phyloP scores from a whole-genome alignment of 176 grass and related monocot species.

The Alopecurus myosuroides region DNA sequence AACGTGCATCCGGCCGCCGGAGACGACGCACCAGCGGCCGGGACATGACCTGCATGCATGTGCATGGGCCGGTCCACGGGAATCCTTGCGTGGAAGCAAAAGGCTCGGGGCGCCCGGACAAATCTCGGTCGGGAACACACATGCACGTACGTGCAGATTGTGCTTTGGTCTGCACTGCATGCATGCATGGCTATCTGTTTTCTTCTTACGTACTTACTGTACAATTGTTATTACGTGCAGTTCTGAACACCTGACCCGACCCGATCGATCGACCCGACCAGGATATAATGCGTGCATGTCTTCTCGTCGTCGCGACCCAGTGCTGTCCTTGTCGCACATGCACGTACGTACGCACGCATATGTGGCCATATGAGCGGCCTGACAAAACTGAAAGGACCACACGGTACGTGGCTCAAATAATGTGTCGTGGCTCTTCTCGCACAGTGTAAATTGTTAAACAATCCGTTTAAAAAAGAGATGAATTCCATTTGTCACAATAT shows the following conservation, averaged over 20 bases:
- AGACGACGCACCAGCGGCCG: neutral
- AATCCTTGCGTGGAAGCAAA: conserved; percentile 2
- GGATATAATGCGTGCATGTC: no score
- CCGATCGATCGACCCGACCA: no score
- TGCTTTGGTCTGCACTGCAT: neutral
- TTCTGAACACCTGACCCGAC: neutral
- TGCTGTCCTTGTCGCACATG: neutral
- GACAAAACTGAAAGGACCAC: no score
- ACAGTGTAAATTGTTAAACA: no score
- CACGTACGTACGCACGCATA: no score
- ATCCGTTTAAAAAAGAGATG: no score
- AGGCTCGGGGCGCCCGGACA: conserved; percentile 17
- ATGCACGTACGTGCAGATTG: neutral
- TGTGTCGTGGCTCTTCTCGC: no score
- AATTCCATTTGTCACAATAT: no score
- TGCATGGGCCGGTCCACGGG: neutral
- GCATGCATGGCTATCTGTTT: neutral
- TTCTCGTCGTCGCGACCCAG: neutral
- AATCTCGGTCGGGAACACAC: neutral
- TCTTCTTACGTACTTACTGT: neutral
- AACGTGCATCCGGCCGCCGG: no score
- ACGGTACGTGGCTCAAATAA: no score
- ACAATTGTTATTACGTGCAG: neutral
- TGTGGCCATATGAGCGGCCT: no score
- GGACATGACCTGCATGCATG: neutral